Evolutionary conservation across 2,329 filamentous ascomycete species (phyloP).

Genomic region (Fusarium camptoceras): DNA sequence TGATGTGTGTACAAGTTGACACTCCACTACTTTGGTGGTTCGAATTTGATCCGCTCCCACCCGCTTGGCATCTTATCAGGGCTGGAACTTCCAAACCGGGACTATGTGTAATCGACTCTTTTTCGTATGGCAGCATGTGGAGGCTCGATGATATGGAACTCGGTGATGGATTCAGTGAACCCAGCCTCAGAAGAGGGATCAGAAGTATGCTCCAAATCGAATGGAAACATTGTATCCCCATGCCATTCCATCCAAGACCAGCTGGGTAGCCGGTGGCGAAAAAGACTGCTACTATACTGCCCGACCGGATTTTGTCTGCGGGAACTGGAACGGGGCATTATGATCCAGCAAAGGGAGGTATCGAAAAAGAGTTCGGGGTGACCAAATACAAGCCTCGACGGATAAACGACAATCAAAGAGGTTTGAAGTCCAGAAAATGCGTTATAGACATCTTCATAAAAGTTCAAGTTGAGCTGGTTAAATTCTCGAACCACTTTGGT

Average conservation of each 20-base stretch:
- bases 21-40: background rate
- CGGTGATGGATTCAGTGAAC: accelerated
- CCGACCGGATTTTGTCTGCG: background rate
- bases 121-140: accelerated
- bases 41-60: background rate
- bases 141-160: background rate
- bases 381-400: background rate
- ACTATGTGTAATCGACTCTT: background rate
- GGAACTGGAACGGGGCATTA: background rate
- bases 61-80: accelerated
- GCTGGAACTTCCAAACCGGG: background rate
- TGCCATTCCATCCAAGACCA: background rate
- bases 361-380: background rate
- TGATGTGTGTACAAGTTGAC: background rate
- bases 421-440: background rate
- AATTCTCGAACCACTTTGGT: background rate
- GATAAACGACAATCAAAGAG: accelerated
- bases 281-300: background rate
- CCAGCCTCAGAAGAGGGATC: background rate
- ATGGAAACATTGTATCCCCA: background rate
- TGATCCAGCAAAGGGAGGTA: background rate
- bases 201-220: background rate
- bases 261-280: background rate
- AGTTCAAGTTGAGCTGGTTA: background rate
- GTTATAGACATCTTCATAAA: background rate